Percentiles rank a stretch among this genome's conserved stretches.
phyloP scores from a whole-genome alignment of 202 grass and related monocot genomes.

The Digitaria exilis region DNA sequence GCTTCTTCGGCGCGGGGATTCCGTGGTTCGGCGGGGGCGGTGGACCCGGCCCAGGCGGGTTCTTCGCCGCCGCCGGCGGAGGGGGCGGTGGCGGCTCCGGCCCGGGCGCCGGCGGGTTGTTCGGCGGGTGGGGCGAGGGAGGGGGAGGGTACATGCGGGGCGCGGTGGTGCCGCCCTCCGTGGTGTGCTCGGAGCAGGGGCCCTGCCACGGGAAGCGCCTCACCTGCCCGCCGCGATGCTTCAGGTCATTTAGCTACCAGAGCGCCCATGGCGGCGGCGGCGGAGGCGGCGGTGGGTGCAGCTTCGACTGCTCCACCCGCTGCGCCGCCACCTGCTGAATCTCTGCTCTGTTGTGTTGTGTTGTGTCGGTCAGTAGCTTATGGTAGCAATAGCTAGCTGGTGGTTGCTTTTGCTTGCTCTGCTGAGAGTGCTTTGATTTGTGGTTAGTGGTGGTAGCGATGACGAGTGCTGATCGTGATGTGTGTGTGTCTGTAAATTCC shows the following conservation, averaged over 20 bases:
- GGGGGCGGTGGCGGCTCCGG: conserved; percentile 6
- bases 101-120: conserved; percentile 15
- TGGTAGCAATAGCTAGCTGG: too few species aligned
- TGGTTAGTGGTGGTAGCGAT: too few species aligned
- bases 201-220: conserved; percentile 53
- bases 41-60: background rate
- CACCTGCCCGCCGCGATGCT: conserved; percentile 62
- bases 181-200: conserved; percentile 54
- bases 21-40: conserved; percentile 31
- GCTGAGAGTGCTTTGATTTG: too few species aligned
- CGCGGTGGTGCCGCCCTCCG: conserved; percentile 48
- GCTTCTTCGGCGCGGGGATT: background rate
- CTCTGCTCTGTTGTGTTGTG: too few species aligned
- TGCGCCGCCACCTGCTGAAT: conserved; percentile 58
- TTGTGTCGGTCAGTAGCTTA: too few species aligned
- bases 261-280: conserved; percentile 49
- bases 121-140: conserved; percentile 36
- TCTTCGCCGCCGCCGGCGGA: background rate
- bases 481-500: too few species aligned
- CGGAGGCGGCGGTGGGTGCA: conserved; percentile 60
- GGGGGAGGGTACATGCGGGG: conserved; percentile 23
- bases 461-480: too few species aligned
- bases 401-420: too few species aligned
- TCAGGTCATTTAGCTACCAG: conserved; percentile 53
- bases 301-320: conserved; percentile 58